Evolutionary conservation across 208 protist species (phyloP), one percentile per base, ranked within the genome.

Genomic region (Leishmania guyanensis): DNA sequence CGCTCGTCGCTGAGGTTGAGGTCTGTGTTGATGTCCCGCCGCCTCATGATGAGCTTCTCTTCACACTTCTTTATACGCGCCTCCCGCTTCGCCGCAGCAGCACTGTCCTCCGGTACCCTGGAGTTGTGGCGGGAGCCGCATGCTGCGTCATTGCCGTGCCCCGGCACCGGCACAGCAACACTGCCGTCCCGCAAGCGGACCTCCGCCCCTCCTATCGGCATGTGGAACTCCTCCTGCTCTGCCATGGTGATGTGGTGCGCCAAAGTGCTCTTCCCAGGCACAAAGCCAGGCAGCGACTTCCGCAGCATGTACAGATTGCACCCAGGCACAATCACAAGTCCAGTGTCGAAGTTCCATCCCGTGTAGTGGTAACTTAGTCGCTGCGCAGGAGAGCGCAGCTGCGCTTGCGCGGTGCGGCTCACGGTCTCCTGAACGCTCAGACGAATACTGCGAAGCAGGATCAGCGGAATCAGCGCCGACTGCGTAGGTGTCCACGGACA

Each of bases 1-100:
- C 73, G 73, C 73, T 77, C 73, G 29, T 77, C 73, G 73, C 53
- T 77, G 22, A 77, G 53, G 36, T 77, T 26, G 53, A 77, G 73
- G 50, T 77, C 73, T 0, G 73, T 50, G 53, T 77, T 77, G 48
- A 77, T 60, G 26, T 77, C 0, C 0, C 73, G 48, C 48, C 48
- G 48, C 8, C 26, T 77, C 53, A 50, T 58, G 26, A 65, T 60
- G 33, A 77, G 33, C 53, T 3, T 22, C 36, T 60, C 73, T 16
- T 77, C 53, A 36, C 53, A 77, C 73, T 65, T 36, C 73, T 43
- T 77, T 26, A 62, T 50, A 14, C 12, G 5, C 29, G 14, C 73
- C n/a, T 77, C 73, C 6, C 36, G 53, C 73, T 48, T 65, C 48
- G 14, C 10, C 3, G 69, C 69, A 29, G 0, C 69, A 36, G 69